phyloP scores from a whole-genome alignment of 139 green algal species.

The Desmodesmus armatus region DNA sequence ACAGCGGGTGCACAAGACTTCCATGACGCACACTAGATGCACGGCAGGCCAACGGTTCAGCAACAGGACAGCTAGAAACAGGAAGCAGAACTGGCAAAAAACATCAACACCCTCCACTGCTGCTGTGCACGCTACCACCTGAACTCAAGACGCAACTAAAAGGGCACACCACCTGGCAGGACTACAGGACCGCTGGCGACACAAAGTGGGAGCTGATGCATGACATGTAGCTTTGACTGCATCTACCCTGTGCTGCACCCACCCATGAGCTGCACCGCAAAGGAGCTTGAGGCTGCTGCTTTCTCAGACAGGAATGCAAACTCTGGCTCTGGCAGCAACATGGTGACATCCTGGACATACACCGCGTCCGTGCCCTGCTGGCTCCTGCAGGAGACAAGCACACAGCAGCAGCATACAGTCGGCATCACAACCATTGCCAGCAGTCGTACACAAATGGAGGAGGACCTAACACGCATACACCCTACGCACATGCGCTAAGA shows the following conservation, averaged over 20 bases:
- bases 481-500: too few species aligned
- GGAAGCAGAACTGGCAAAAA: not conserved
- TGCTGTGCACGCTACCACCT: not conserved
- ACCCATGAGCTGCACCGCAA: constrained; percentile 23
- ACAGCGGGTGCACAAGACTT: not conserved
- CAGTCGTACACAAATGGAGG: not conserved
- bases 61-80: not conserved
- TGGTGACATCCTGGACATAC: constrained; percentile 7
- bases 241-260: not conserved
- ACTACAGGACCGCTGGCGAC: too few species aligned
- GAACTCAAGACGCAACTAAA: too few species aligned
- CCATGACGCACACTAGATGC: not conserved
- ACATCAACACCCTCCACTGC: not conserved
- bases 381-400: not conserved
- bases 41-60: not conserved
- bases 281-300: not conserved
- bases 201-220: not conserved
- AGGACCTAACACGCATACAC: not conserved
- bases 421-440: not conserved
- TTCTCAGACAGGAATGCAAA: constrained; percentile 3
- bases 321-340: constrained; percentile 26
- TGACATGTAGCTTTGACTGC: not conserved
- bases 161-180: too few species aligned
- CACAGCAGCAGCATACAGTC: not conserved
- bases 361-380: not conserved